These are phyloP conservation scores for Hydrangea macrophylla DNA, from an alignment of 148 eudicot species.

Conservation along the genomic window DNA sequence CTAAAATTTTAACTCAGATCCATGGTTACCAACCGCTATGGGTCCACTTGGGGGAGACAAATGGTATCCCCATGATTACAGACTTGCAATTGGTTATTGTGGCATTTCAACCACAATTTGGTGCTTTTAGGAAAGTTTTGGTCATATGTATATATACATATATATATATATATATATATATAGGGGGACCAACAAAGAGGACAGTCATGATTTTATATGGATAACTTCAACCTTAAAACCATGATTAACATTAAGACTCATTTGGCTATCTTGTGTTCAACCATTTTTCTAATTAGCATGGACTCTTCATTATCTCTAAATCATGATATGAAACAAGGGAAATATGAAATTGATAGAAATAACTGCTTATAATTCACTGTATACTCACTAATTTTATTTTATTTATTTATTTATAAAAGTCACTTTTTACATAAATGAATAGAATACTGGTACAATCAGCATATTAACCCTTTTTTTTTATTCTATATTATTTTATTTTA, in stretches of 20 bases:
- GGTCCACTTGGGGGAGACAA: constrained; percentile 13
- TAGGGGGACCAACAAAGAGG: neutral
- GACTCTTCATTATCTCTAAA: no score
- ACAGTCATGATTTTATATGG: neutral
- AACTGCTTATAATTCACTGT: no score
- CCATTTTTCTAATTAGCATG: no score
- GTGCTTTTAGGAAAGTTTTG: constrained; percentile 7
- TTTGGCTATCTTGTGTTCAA: neutral
- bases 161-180: no score
- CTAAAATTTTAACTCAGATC: neutral
- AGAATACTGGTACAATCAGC: no score
- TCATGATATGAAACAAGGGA: no score
- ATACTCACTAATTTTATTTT: no score
- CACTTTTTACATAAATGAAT: no score
- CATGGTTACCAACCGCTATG: neutral
- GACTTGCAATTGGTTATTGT: constrained; percentile 5
- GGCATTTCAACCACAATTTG: constrained; percentile 9
- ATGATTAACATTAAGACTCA: neutral
- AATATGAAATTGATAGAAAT: no score
- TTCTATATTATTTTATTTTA: no score
- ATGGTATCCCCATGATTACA: constrained; percentile 15
- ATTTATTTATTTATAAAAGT: no score
- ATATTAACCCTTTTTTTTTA: no score
- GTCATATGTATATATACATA: neutral
- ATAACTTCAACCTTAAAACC: constrained; percentile 3